These are phyloP conservation scores for Emydomyces testavorans DNA, from an alignment of 2,329 filamentous ascomycete species.

Conservation along the genomic window DNA sequence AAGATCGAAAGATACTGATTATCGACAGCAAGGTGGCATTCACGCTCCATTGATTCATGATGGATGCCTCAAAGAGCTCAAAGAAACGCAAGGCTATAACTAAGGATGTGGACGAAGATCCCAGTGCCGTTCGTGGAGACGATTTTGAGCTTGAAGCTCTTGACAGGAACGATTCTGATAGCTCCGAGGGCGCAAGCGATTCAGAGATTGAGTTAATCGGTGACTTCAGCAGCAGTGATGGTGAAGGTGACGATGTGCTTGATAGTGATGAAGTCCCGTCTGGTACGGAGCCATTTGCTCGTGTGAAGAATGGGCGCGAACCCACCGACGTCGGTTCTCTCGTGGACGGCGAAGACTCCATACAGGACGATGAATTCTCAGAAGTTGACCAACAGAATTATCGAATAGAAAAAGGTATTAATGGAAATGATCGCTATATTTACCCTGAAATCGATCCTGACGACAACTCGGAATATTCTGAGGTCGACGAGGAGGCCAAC, in stretches of 20 bases:
- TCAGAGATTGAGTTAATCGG: conserved; percentile 46
- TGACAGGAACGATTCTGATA: conserved; percentile 33
- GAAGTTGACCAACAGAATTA: conserved; percentile 40
- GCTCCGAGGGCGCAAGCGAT: conserved; percentile 31
- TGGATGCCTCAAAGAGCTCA: conserved; percentile 31
- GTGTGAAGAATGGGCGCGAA: conserved; percentile 31
- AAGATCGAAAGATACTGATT: conserved; percentile 2
- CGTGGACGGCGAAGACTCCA: conserved; percentile 22
- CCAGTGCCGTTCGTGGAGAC: conserved; percentile 47
- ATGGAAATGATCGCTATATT: conserved; percentile 79
- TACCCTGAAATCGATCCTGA: conserved; percentile 89
- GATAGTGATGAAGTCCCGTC: conserved; percentile 42
- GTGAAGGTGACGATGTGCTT: conserved; percentile 35
- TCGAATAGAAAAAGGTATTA: conserved; percentile 64
- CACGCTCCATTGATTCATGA: conserved; percentile 18
- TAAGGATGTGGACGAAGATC: conserved; percentile 40
- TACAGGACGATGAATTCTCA: conserved; percentile 25
- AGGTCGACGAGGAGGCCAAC: conserved; percentile 66
- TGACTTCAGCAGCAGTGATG: conserved; percentile 41
- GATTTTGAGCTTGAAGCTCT: conserved; percentile 42
- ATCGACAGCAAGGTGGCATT: conserved; percentile 8
- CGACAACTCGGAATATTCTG: conserved; percentile 92
- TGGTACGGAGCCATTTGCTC: conserved; percentile 33
- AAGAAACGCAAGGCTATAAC: conserved; percentile 57
- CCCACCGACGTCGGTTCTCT: conserved; percentile 18